phyloP scores from a whole-genome alignment of 176 grass and related monocot species.

The Miscanthus lutarioriparius region DNA sequence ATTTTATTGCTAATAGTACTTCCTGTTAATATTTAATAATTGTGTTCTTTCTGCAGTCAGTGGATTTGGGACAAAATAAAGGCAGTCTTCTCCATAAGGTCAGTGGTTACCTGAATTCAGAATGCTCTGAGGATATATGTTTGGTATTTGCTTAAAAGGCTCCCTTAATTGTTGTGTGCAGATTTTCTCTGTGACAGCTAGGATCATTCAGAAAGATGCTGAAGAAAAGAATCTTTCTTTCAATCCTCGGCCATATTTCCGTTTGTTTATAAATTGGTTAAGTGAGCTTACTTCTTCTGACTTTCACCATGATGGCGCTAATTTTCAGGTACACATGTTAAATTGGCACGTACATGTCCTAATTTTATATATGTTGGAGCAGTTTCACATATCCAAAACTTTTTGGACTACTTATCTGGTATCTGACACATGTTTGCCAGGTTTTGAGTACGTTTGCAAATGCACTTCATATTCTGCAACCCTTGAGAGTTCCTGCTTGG shows the following conservation, averaged over 20 bases:
- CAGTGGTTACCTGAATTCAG: conserved; percentile 17
- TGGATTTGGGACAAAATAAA: conserved; percentile 80
- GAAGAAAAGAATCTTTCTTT: conserved; percentile 93
- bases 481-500: conserved; percentile 56
- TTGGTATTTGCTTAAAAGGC: conserved; percentile 19
- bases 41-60: conserved; percentile 52
- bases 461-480: conserved; percentile 47
- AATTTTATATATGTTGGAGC: conserved; percentile 8
- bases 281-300: conserved; percentile 77
- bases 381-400: background rate
- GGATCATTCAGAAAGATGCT: conserved; percentile 81
- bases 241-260: conserved; percentile 80
- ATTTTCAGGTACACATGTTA: conserved; percentile 67
- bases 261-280: conserved; percentile 89
- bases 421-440: conserved; percentile 24
- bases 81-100: conserved; percentile 76
- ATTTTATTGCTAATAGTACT: background rate
- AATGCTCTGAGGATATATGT: background rate
- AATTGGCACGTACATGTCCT: background rate
- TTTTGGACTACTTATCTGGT: background rate
- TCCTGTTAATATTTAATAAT: background rate
- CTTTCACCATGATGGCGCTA: conserved; percentile 61
- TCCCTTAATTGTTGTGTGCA: conserved; percentile 44
- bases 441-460: conserved; percentile 54
- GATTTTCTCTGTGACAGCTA: conserved; percentile 71